Evolutionary conservation across 257 asterid species (phyloP).

Genomic region (Paulownia fortunei): DNA sequence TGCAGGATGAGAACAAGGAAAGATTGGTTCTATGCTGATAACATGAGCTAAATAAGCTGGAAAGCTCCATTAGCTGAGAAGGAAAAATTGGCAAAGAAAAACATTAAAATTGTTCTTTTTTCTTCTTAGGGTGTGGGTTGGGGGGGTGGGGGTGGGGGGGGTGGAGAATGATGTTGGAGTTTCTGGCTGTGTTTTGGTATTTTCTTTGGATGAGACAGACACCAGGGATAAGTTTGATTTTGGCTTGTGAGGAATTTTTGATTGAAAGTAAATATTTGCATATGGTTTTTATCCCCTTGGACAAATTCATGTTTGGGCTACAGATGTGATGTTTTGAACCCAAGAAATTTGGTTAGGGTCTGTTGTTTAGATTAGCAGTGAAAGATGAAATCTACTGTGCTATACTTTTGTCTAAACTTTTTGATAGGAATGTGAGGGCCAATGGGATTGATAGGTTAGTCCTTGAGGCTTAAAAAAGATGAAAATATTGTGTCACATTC

Average conservation of each 20-base stretch:
- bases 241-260: neutral
- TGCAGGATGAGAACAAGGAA: neutral
- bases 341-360: no score
- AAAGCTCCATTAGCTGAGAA: neutral
- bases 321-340: neutral
- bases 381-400: neutral
- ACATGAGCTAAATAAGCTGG: neutral
- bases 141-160: no score
- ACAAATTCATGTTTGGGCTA: neutral
- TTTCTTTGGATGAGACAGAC: no score
- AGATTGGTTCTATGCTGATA: neutral
- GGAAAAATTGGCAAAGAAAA: neutral
- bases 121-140: no score
- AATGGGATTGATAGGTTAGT: neutral
- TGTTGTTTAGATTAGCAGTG: neutral
- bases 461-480: neutral
- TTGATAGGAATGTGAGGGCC: neutral
- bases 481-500: neutral
- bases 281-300: neutral
- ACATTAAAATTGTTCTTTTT: neutral
- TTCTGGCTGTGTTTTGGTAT: no score
- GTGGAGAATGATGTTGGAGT: no score
- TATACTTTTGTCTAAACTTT: neutral
- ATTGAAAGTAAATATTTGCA: neutral
- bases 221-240: neutral